Base-by-base conservation (phyloP, 306 rosid genomes). In the Senna siamea region DNA sequence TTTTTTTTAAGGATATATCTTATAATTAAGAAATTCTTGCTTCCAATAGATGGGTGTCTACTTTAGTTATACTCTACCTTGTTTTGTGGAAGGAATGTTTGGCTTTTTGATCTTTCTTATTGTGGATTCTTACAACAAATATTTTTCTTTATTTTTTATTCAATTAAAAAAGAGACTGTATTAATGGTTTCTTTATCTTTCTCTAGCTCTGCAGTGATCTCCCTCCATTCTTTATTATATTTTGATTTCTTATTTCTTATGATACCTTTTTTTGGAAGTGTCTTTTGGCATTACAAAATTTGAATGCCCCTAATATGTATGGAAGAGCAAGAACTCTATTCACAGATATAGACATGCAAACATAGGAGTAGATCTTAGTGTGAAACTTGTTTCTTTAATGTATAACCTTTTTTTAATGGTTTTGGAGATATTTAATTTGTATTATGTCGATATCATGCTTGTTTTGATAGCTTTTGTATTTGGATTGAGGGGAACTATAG, bases 391-490 rank as follows among this genome's bases (percentile, higher is more conserved):
- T 72, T 65, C 72, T 85, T 73, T 65, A 46, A 69, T 57, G 62
- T 75, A 30, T 66, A 22, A 64, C 74, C 88, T 82, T 91, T 87
- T n/a, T n/a, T n/a, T n/a, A n/a, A n/a, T n/a, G n/a, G n/a, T n/a
- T n/a, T n/a, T n/a, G n/a, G n/a, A n/a, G n/a, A n/a, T n/a, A n/a
- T n/a, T n/a, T n/a, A n/a, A n/a, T n/a, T n/a, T n/a, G n/a, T n/a
- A n/a, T n/a, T n/a, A n/a, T n/a, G n/a, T n/a, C n/a, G n/a, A n/a
- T n/a, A n/a, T n/a, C n/a, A n/a, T n/a, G n/a, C n/a, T n/a, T n/a
- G n/a, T n/a, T n/a, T n/a, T n/a, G n/a, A n/a, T n/a, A n/a, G n/a
- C n/a, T n/a, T n/a, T n/a, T n/a, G n/a, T n/a, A n/a, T n/a, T n/a
- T n/a, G n/a, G n/a, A n/a, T n/a, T n/a, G n/a, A n/a, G n/a, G n/a